Conservation (phyloP, 2,329 filamentous ascomycete genomes). For the Arthroderma sp. region DNA sequence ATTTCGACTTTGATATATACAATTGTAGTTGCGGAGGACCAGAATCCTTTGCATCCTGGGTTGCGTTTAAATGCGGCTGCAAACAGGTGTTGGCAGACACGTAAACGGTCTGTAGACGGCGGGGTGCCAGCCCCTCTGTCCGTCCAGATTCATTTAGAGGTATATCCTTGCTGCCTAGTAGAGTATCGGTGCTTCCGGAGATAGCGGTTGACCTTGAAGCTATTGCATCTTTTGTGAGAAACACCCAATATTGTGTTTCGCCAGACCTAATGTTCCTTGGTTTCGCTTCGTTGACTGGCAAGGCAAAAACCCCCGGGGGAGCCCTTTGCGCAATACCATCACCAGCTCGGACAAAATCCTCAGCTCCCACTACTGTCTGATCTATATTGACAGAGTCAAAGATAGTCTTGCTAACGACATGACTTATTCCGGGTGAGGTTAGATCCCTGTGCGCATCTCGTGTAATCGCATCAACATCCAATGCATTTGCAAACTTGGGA, state of each 20-base stretch:
- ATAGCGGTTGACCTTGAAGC: slow-evolving; percentile 27
- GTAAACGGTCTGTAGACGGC: slow-evolving; percentile 45
- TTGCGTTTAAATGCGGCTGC: slow-evolving; percentile 50
- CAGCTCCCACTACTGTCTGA: slow-evolving; percentile 9
- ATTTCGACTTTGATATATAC: slow-evolving; percentile 55
- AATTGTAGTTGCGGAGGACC: slow-evolving; percentile 60
- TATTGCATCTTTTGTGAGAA: slow-evolving; percentile 44
- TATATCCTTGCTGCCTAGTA: not conserved
- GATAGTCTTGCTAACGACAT: not conserved
- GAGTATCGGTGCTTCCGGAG: slow-evolving; percentile 7
- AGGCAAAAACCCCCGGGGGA: slow-evolving; percentile 33
- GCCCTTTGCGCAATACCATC: slow-evolving; percentile 48
- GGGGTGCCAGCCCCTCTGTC: slow-evolving; percentile 15
- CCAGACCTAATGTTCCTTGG: slow-evolving; percentile 50
- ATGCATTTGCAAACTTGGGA: slow-evolving; percentile 49
- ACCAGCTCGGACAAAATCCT: not conserved
- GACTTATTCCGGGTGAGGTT: slow-evolving; percentile 25
- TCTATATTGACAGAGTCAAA: slow-evolving; percentile 17
- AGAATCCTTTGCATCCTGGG: slow-evolving; percentile 27
- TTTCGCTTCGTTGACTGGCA: slow-evolving; percentile 53
- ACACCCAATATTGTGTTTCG: slow-evolving; percentile 49
- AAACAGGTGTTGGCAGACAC: slow-evolving; percentile 77
- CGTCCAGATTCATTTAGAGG: slow-evolving; percentile 6
- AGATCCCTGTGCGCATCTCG: slow-evolving; percentile 36
- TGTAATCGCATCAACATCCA: slow-evolving; percentile 37